These are phyloP conservation scores for Sutorius eximius DNA, from an alignment of 1,284 basidiomycete species.

Conservation along the genomic window DNA sequence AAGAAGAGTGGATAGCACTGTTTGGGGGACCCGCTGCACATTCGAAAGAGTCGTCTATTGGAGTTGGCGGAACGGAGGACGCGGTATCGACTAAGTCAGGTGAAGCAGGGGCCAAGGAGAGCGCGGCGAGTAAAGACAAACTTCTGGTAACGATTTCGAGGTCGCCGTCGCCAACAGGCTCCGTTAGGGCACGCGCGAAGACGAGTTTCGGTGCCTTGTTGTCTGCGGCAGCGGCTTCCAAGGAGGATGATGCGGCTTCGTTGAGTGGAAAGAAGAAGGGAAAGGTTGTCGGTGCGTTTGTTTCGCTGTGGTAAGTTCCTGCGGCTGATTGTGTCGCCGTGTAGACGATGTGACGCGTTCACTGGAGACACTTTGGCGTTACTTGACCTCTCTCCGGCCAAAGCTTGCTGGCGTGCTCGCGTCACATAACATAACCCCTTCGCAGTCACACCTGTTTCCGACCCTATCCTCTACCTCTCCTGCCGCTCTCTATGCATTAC, in stretches of 20 bases:
- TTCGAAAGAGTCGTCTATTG: slow-evolving; percentile 13
- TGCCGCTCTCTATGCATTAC: slow-evolving; percentile 74
- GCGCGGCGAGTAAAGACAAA: slow-evolving; percentile 23
- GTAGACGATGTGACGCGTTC: slow-evolving; percentile 63
- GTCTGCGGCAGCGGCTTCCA: slow-evolving; percentile 36
- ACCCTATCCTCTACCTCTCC: slow-evolving; percentile 67
- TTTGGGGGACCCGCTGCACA: slow-evolving; percentile 72
- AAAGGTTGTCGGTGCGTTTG: slow-evolving; percentile 34
- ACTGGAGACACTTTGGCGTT: slow-evolving; percentile 67
- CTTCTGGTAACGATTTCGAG: slow-evolving; percentile 32
- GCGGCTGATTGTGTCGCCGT: slow-evolving; percentile 1
- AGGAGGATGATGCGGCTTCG: slow-evolving; percentile 64
- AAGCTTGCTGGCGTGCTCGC: slow-evolving; percentile 78
- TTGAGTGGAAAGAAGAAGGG: slow-evolving; percentile 43
- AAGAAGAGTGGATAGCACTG: slow-evolving; percentile 77
- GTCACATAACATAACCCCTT: slow-evolving; percentile 67
- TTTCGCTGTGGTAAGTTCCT: slow-evolving; percentile 1
- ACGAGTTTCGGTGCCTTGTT: slow-evolving; percentile 54
- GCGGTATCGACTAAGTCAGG: slow-evolving; percentile 33
- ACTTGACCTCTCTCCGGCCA: slow-evolving; percentile 83
- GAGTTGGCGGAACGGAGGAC: slow-evolving; percentile 22
- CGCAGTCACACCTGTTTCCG: slow-evolving; percentile 61
- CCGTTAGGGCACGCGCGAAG: slow-evolving; percentile 52
- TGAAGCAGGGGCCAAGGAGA: slow-evolving; percentile 15
- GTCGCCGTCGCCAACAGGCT: slow-evolving; percentile 44